Conservation (phyloP, 2,329 filamentous ascomycete genomes). For the Cladosporium sp. region DNA sequence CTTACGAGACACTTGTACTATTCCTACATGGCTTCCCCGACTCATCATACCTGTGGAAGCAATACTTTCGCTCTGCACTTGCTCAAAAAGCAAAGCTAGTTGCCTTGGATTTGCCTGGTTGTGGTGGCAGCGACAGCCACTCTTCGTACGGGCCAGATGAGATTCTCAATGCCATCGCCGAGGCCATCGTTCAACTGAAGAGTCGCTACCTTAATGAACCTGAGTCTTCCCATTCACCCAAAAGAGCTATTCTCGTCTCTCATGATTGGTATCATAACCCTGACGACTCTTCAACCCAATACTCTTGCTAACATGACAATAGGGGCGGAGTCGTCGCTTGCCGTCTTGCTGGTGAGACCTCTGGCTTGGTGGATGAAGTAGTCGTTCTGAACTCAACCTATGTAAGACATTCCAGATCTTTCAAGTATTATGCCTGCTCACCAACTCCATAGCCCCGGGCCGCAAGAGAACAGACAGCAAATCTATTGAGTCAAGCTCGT, state of each 20-base stretch:
- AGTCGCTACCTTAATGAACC: constrained; percentile 35
- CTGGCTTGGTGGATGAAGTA: constrained; percentile 51
- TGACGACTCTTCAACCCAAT: neutral
- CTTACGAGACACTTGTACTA: constrained; percentile 39
- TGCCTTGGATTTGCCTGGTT: constrained; percentile 55
- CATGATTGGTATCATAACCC: neutral
- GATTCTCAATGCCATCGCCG: constrained; percentile 49
- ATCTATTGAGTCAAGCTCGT: neutral
- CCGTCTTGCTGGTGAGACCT: constrained; percentile 55
- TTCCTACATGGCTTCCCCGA: constrained; percentile 59
- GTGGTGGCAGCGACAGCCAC: constrained; percentile 53
- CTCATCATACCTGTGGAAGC: constrained; percentile 51
- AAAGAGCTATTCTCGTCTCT: neutral
- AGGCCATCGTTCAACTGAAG: constrained; percentile 50
- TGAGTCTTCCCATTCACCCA: neutral
- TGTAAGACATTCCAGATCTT: constrained; percentile 35
- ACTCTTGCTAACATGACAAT: constrained; percentile 32
- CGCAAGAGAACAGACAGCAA: neutral
- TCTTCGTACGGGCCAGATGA: constrained; percentile 46
- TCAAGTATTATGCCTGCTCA: too few species aligned
- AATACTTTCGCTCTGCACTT: constrained; percentile 41
- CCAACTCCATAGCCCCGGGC: neutral
- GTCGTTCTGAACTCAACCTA: constrained; percentile 51
- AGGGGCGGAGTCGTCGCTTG: constrained; percentile 48
- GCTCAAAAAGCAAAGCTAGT: constrained; percentile 43